Base-by-base conservation (phyloP, 2,329 filamentous ascomycete genomes). In the Ophiostoma piceae region DNA sequence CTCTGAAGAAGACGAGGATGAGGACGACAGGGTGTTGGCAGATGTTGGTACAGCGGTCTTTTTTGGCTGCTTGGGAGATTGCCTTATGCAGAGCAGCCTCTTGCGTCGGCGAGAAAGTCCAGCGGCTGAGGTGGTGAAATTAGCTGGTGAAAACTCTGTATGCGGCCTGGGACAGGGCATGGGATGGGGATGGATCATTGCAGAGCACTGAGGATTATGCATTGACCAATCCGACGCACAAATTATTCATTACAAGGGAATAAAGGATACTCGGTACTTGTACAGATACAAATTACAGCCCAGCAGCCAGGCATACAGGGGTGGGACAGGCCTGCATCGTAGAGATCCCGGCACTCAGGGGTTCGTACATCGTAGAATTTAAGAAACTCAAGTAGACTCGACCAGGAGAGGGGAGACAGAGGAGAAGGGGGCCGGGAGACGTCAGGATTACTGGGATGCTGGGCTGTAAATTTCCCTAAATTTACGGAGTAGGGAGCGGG, bases 61-160 rank as follows among this genome's bases (percentile, higher is more conserved):
- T 57, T 60, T 62, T 29, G 14, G 26, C 57, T 14, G 57, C n/a
- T 26, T 32, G 57, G 57, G 57, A 62, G 57, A 62, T 62, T 62
- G 57, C 26, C 14, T 62, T 35, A 62, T 62, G 54, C 57, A 32
- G 22, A 26, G 51, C 51, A 57, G 51, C 16, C n/a, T 26, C n/a
- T 57, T 57, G 51, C 51, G 11, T 26, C n/a, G 12, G 26, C 22
- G 22, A 26, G n/a, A 57, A 22, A 62, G 57, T 62, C 4, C 57
- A 32, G 57, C 57, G 57, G 57, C 54, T 62, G 57, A 32, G 26
- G n/a, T 29, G 26, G 26, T 62, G 26, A 62, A 19, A 35, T 62
- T 62, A 35, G 14, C 57, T 29, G 12, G 14, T 29, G 57, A 62
- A 62, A 62, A 32, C 14, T 35, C 26, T 62, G 57, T 32, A 19